Evolutionary conservation across 169 alveolate genomes (phyloP).

Genomic region (Eimeria tenella): DNA sequence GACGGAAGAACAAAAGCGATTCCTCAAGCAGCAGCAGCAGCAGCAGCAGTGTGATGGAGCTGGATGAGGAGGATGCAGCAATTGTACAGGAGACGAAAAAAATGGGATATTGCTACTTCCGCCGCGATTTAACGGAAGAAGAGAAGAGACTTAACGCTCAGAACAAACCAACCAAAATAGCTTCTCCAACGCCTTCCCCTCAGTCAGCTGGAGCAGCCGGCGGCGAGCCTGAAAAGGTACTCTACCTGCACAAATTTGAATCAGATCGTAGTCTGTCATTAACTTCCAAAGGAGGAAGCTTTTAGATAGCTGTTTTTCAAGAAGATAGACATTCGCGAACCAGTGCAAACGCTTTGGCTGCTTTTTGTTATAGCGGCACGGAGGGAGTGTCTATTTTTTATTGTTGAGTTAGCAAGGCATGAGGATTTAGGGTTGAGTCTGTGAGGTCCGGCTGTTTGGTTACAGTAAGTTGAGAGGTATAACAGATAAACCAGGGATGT

Average conservation of each 20-base stretch:
- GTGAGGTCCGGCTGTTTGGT: too few species aligned
- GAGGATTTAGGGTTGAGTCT: too few species aligned
- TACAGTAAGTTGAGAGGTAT: too few species aligned
- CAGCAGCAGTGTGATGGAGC: constrained; percentile 71
- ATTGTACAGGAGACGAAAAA: constrained; percentile 84
- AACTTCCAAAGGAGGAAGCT: too few species aligned
- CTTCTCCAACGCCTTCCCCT: background rate
- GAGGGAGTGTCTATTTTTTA: too few species aligned
- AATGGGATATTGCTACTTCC: constrained; percentile 86
- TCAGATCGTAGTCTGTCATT: too few species aligned
- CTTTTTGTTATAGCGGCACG: too few species aligned
- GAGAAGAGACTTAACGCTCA: constrained; percentile 81
- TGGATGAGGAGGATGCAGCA: constrained; percentile 84
- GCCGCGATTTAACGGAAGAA: constrained; percentile 82
- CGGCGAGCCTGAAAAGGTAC: background rate
- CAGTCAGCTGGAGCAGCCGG: background rate
- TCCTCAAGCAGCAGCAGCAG: background rate
- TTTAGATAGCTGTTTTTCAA: too few species aligned
- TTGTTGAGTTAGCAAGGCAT: too few species aligned
- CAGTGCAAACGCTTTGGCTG: too few species aligned
- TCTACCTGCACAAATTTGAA: background rate
- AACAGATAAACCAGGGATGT: too few species aligned
- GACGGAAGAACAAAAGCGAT: constrained; percentile 5
- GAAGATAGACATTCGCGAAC: too few species aligned
- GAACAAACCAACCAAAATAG: constrained; percentile 67